Conservation (phyloP, 225 moss, liverwort and hornwort genomes). For the Rhytidiadelphus loreus region DNA sequence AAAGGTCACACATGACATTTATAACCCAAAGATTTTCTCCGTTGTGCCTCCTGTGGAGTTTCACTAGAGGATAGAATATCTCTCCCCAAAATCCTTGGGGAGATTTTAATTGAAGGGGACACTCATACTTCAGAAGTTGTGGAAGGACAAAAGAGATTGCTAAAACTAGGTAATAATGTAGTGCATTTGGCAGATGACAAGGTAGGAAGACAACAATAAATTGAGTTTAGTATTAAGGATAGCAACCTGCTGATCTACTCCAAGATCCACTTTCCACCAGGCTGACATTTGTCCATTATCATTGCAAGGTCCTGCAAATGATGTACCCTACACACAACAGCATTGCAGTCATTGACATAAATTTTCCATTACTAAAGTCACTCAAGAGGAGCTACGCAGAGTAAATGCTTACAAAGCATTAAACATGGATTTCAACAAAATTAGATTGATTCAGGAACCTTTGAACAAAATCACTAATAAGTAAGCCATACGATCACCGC, state of each 20-base stretch:
- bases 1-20: not conserved
- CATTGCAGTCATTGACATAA: not conserved
- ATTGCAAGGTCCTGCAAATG: conserved; percentile 80
- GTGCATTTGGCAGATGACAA: not conserved
- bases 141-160: not conserved
- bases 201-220: not conserved
- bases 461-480: not conserved
- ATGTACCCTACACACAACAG: conserved; percentile 51
- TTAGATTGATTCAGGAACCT: not conserved
- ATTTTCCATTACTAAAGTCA: not conserved
- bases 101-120: not conserved
- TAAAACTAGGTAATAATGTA: not conserved
- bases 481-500: not conserved
- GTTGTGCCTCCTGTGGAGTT: not conserved
- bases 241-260: conserved; percentile 68
- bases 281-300: conserved; percentile 57
- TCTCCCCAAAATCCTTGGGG: not conserved
- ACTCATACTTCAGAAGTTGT: not conserved
- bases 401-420: not conserved
- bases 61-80: not conserved
- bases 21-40: not conserved
- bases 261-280: conserved; percentile 99
- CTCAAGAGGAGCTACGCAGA: not conserved
- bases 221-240: not conserved
- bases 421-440: not conserved